Evolutionary conservation across 2,329 filamentous ascomycete genomes (phyloP).

Genomic region (Aulographum hederae): DNA sequence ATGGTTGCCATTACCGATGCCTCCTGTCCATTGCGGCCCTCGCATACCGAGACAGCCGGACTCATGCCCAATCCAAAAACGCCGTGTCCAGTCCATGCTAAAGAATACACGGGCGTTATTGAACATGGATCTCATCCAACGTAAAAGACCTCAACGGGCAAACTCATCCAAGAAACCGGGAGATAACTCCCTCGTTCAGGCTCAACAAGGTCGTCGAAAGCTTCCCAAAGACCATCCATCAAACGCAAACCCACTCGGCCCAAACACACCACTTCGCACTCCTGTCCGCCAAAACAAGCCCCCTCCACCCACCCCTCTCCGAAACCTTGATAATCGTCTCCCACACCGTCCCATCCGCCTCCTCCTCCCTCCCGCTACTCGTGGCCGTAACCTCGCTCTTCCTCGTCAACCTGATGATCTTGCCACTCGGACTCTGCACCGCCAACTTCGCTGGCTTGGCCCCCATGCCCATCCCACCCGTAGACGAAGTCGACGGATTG

Average conservation of each 20-base stretch:
- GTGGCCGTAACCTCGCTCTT: conserved; percentile 55
- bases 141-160: no score
- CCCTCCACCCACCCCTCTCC: conserved; percentile 64
- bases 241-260: conserved; percentile 60
- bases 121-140: no score
- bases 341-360: conserved; percentile 60
- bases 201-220: no score
- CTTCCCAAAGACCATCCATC: no score
- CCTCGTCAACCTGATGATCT: conserved; percentile 74
- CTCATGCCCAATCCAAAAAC: no score
- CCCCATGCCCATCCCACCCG: conserved; percentile 32
- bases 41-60: no score
- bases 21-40: no score
- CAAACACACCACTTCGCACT: conserved; percentile 86
- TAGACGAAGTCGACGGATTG: conserved; percentile 44
- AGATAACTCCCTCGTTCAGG: no score
- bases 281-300: conserved; percentile 64
- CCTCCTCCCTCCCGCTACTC: conserved; percentile 29
- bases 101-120: no score
- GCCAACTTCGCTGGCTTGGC: conserved; percentile 85
- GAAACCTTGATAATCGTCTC: conserved; percentile 85
- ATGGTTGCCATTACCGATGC: no score
- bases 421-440: conserved; percentile 84
- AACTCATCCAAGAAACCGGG: no score
- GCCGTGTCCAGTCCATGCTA: no score